These are phyloP conservation scores for Papiliotrema laurentii DNA, from an alignment of 1,284 basidiomycete genomes.

Conservation along the genomic window DNA sequence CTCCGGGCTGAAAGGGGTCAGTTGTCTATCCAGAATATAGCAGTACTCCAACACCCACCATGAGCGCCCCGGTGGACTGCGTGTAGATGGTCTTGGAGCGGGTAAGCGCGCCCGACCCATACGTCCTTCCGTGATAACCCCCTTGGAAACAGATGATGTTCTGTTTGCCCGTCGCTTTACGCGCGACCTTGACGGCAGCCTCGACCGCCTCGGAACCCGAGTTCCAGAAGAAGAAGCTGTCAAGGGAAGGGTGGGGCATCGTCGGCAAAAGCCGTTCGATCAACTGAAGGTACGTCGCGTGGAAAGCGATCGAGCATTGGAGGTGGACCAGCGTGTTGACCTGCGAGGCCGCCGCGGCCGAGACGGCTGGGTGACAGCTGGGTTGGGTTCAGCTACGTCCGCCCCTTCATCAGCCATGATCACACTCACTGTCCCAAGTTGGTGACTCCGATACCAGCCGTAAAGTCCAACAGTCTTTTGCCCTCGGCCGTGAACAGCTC, in stretches of 20 bases:
- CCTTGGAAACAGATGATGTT: constrained; percentile 90
- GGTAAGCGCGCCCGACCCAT: constrained; percentile 81
- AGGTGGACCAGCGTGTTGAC: constrained; percentile 74
- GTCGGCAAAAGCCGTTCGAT: constrained; percentile 46
- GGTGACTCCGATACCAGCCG: constrained; percentile 62
- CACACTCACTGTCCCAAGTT: constrained; percentile 35
- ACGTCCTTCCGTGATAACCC: constrained; percentile 80
- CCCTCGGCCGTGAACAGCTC: constrained; percentile 63
- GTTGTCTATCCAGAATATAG: neutral
- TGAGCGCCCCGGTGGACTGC: constrained; percentile 65
- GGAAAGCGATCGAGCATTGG: constrained; percentile 52
- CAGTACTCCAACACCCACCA: constrained; percentile 55
- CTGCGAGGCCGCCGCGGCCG: constrained; percentile 78
- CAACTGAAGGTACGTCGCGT: constrained; percentile 77
- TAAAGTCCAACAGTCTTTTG: constrained; percentile 71
- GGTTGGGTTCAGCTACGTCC: no score
- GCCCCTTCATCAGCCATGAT: neutral
- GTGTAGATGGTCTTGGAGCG: constrained; percentile 84
- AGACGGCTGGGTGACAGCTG: constrained; percentile 74
- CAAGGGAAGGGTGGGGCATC: constrained; percentile 41
- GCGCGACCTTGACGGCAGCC: constrained; percentile 54
- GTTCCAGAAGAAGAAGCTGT: constrained; percentile 93
- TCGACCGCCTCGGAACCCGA: constrained; percentile 54
- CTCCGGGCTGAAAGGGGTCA: constrained; percentile 54
- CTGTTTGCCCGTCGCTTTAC: constrained; percentile 69